Percentiles rank a stretch among this genome's conserved stretches.
These are phyloP conservation scores for Tylopilus sp. DNA, from an alignment of 768 basidiomycete genomes.

Conservation along the genomic window DNA sequence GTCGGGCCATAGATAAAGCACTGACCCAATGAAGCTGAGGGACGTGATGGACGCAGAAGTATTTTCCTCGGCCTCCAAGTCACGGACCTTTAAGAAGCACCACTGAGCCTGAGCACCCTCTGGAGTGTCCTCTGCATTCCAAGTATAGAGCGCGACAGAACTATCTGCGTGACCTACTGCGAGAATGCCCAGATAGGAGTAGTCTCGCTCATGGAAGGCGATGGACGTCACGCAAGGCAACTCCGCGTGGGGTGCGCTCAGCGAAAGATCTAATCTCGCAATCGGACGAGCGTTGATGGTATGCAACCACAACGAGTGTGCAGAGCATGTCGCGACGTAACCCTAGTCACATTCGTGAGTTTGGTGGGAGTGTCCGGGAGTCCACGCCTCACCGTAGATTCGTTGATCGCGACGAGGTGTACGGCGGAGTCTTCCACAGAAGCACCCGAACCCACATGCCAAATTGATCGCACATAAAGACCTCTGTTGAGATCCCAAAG, in stretches of 20 bases:
- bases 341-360: constrained; percentile 50
- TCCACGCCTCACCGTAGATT: constrained; percentile 66
- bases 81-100: constrained; percentile 69
- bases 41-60: constrained; percentile 56
- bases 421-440: constrained; percentile 41
- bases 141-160: constrained; percentile 75
- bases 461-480: constrained; percentile 75
- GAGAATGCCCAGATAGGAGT: constrained; percentile 71
- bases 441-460: constrained; percentile 46
- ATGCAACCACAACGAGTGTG: constrained; percentile 66
- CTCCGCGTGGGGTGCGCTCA: constrained; percentile 40
- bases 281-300: constrained; percentile 86
- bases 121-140: constrained; percentile 75
- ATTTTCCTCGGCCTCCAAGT: constrained; percentile 53
- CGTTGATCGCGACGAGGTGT: constrained; percentile 73
- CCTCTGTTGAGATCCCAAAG: constrained; percentile 90
- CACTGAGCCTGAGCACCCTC: constrained; percentile 65
- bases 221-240: constrained; percentile 63
- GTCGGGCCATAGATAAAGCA: not conserved
- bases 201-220: constrained; percentile 88
- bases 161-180: constrained; percentile 78
- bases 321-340: constrained; percentile 82
- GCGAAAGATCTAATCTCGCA: constrained; percentile 58
- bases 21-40: constrained; percentile 79
- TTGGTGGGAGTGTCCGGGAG: not conserved